Conservation (phyloP, 805 yeast species). For the Saturnispora bothae region DNA sequence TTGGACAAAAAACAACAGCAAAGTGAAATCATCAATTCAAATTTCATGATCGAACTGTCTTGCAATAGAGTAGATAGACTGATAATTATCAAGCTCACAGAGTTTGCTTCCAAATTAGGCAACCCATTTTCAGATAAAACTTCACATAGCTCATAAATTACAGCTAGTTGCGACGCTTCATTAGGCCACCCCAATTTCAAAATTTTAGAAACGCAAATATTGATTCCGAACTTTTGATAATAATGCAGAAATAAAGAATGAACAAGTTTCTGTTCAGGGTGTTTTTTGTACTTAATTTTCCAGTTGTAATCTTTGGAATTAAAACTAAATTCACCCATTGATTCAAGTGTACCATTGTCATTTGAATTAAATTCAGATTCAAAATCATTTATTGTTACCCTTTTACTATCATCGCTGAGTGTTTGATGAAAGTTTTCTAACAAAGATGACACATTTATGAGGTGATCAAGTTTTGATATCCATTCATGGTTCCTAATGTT, state of each 20-base stretch:
- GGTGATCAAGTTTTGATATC: not conserved
- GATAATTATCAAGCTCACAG: not conserved
- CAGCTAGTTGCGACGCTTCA: slow-evolving; percentile 9
- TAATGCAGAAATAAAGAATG: slow-evolving; percentile 7
- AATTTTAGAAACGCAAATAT: slow-evolving; percentile 6
- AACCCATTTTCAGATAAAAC: not conserved
- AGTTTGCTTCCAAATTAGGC: slow-evolving; percentile 11
- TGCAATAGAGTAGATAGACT: slow-evolving; percentile 14
- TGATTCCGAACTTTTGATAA: not conserved
- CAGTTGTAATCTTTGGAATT: slow-evolving; percentile 8
- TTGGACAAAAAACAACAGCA: slow-evolving; percentile 25
- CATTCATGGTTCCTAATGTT: slow-evolving; percentile 2
- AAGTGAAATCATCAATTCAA: slow-evolving; percentile 29
- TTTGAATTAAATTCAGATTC: slow-evolving; percentile 9
- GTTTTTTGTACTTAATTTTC: slow-evolving; percentile 6
- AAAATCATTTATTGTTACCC: not conserved
- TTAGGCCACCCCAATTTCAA: slow-evolving; percentile 8
- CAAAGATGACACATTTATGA: not conserved
- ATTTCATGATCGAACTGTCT: slow-evolving; percentile 25
- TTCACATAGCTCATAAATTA: slow-evolving; percentile 10
- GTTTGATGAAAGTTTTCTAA: not conserved
- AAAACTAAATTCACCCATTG: not conserved
- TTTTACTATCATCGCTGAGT: too few relatives aligned
- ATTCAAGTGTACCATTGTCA: too few relatives aligned
- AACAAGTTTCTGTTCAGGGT: slow-evolving; percentile 14